Evolutionary conservation across 2,329 filamentous ascomycete genomes (phyloP), one percentile per base, ranked within the genome.

Genomic region (Fusarium brachygibbosum): DNA sequence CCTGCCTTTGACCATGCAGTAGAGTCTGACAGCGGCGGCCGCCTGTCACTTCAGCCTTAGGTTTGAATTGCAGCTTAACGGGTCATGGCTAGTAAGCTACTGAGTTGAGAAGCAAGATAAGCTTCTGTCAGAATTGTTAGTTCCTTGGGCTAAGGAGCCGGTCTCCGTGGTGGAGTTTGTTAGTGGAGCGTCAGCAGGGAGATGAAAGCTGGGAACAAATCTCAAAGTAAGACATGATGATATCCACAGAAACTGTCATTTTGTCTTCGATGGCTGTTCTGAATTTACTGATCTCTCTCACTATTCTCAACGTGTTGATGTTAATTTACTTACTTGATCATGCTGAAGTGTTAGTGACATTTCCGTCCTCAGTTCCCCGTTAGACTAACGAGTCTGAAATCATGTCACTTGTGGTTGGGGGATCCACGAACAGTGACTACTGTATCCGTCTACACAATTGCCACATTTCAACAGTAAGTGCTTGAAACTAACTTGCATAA

Each of bases 81-180:
- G n/a, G 10, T 3, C 11, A 10, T 3, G 9, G 23, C 28, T 29
- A 19, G 28, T 34, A 52, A 31, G 34, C 8, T 28, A 49, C 16
- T 5, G 35, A 4, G 16, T 38, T 40, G 21, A 19, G 37, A 31
- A 9, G 5, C 19, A 21, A 19, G 41, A 54, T 37, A 67, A 67
- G 29, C 48, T 70, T 54, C 62, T 62, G 25, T 52, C 57, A 58
- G 13, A 48, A 54, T 21, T 12, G 6, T 51, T 35, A 32, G 25
- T 16, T n/a, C 25, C 16, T 0, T 8, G 7, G 13, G 5, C 51
- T 50, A 63, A 17, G 4, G 21, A 25, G 3, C 12, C 58, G 66
- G 66, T 25, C 41, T 34, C 49, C 52, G 51, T 21, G 21, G 51
- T 51, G 59, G 38, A 49, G 25, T 37, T 6, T 34, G 14, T 12